Conservation (phyloP, 1,284 basidiomycete genomes). For the Trametes versicolor region DNA sequence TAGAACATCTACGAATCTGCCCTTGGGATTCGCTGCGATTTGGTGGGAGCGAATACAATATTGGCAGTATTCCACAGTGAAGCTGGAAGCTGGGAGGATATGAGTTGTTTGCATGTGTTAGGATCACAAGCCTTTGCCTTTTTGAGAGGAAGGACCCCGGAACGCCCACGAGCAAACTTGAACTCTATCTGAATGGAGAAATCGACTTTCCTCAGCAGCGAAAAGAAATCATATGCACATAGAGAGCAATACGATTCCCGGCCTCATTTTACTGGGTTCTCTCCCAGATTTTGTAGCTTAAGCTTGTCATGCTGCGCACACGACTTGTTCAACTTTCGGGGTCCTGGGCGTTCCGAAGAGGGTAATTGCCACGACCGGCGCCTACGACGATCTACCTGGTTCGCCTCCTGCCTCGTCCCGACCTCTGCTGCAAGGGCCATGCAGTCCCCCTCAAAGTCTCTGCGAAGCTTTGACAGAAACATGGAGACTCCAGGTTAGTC, state of each 20-base stretch:
- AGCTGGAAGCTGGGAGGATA: not conserved
- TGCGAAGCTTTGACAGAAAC: not conserved
- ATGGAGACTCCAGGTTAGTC: conserved; percentile 1
- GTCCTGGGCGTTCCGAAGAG: not conserved
- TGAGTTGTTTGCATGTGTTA: conserved; percentile 15
- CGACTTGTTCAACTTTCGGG: not conserved
- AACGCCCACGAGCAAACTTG: not conserved
- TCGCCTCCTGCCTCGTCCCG: not conserved
- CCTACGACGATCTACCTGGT: not conserved
- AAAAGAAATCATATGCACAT: not conserved
- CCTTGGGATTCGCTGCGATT: not conserved
- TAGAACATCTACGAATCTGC: not conserved
- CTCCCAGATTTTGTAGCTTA: too few relatives aligned
- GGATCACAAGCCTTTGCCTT: conserved; percentile 15
- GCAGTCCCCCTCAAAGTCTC: not conserved
- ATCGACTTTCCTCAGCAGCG: not conserved
- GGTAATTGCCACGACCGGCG: not conserved
- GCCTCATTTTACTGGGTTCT: too few relatives aligned
- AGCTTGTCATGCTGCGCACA: too few relatives aligned
- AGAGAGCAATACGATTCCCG: too few relatives aligned
- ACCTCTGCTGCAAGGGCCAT: not conserved
- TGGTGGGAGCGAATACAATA: too few relatives aligned
- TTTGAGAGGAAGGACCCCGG: not conserved
- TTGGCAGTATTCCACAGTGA: not conserved
- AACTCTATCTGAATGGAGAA: not conserved